A percentile compares a stretch with the other conserved stretches of the same genome.
These are phyloP conservation scores for Hemileia vastatrix DNA, from an alignment of 1,284 basidiomycete genomes.

Conservation along the genomic window DNA sequence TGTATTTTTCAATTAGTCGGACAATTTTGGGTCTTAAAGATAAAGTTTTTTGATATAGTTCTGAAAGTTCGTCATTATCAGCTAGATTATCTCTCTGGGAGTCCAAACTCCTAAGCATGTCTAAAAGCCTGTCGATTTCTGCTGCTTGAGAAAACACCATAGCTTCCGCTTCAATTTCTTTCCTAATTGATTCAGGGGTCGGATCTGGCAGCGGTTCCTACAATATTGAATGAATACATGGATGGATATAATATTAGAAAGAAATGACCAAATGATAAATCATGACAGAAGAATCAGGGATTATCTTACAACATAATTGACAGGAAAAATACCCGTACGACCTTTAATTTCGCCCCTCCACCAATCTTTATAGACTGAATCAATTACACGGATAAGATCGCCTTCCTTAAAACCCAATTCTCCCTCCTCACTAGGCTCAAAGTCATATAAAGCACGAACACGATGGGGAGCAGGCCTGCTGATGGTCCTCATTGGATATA, in stretches of 20 bases:
- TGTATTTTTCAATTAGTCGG: slow-evolving; percentile 90
- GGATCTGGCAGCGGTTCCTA: slow-evolving; percentile 83
- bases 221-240: too few relatives aligned
- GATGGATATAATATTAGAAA: background rate
- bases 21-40: slow-evolving; percentile 85
- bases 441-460: slow-evolving; percentile 82
- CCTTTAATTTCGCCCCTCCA: slow-evolving; percentile 92
- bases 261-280: background rate
- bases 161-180: slow-evolving; percentile 80
- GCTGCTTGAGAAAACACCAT: slow-evolving; percentile 71
- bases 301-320: slow-evolving; percentile 78
- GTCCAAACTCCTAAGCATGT: slow-evolving; percentile 68
- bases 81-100: slow-evolving; percentile 66
- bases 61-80: slow-evolving; percentile 90
- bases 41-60: slow-evolving; percentile 82
- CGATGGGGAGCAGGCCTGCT: slow-evolving; percentile 50
- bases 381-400: slow-evolving; percentile 90
- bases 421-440: slow-evolving; percentile 76
- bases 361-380: slow-evolving; percentile 94
- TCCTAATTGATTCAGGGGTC: slow-evolving; percentile 63
- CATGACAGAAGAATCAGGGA: slow-evolving; percentile 9
- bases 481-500: slow-evolving; percentile 26
- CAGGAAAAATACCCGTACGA: slow-evolving; percentile 91
- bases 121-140: slow-evolving; percentile 77
- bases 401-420: slow-evolving; percentile 88